Conservation (phyloP, 192 early-diverging fungal genomes). For the Entomortierella parvispora region DNA sequence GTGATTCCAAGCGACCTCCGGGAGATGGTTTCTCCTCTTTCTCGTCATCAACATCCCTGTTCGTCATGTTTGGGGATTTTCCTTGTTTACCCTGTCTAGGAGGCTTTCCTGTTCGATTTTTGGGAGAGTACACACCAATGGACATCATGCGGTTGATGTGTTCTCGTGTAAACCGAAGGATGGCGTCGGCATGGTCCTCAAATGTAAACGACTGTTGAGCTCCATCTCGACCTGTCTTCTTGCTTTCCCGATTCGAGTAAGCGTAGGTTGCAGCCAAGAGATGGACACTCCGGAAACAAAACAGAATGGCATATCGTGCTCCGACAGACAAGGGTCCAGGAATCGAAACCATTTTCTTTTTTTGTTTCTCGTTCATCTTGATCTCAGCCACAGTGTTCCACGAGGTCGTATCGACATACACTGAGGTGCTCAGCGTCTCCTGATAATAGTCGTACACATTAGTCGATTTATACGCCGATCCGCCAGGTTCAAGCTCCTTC, state of each 20-base stretch:
- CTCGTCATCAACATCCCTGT: constrained; percentile 1
- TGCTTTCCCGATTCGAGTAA: constrained; percentile 17
- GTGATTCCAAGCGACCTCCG: no score
- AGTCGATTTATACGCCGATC: constrained; percentile 3
- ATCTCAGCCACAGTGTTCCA: constrained; percentile 34
- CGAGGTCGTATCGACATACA: constrained; percentile 10
- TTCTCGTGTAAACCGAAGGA: constrained; percentile 42
- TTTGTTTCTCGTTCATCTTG: constrained; percentile 38
- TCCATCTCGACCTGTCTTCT: constrained; percentile 8
- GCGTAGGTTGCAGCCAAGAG: constrained; percentile 33
- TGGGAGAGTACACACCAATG: constrained; percentile 7
- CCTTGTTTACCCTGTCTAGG: background rate
- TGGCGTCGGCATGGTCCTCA: constrained; percentile 43
- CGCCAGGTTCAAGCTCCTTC: constrained; percentile 4
- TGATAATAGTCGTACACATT: constrained; percentile 40
- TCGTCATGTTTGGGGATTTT: no score
- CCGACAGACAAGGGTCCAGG: constrained; percentile 32
- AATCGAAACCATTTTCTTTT: constrained; percentile 16
- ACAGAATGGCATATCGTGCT: constrained; percentile 28
- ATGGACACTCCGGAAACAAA: constrained; percentile 44
- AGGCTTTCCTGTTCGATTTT: background rate
- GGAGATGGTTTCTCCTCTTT: no score
- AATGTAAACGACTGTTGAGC: constrained; percentile 27
- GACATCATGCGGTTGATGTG: constrained; percentile 52
- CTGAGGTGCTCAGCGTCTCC: constrained; percentile 7